Conservation (phyloP, 768 basidiomycete species). For the Collybia mongolica region DNA sequence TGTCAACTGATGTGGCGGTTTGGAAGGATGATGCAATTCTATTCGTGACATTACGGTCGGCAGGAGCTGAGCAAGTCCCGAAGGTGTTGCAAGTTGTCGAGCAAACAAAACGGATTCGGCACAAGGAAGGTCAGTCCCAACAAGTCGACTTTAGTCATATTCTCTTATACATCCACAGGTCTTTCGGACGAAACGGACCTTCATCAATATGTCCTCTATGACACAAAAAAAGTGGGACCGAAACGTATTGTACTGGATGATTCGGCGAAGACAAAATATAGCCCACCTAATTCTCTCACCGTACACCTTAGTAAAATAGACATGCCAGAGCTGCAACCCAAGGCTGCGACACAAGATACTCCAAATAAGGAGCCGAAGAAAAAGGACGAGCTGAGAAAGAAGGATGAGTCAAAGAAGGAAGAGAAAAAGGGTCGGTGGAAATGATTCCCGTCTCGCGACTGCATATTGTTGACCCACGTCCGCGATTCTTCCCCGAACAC, state of each 20-base stretch:
- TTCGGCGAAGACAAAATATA: constrained; percentile 43
- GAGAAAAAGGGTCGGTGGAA: constrained; percentile 41
- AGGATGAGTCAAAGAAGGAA: constrained; percentile 37
- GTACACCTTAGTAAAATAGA: constrained; percentile 85
- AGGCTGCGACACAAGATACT: constrained; percentile 26
- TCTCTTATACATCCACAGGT: constrained; percentile 24
- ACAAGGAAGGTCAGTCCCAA: constrained; percentile 61
- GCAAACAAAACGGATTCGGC: constrained; percentile 70
- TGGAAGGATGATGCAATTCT: constrained; percentile 76
- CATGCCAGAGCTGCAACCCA: constrained; percentile 80
- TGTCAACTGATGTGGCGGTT: background rate
- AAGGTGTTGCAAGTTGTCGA: constrained; percentile 83
- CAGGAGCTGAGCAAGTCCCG: constrained; percentile 60
- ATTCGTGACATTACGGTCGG: constrained; percentile 72
- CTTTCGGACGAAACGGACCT: constrained; percentile 57
- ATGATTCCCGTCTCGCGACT: constrained; percentile 7
- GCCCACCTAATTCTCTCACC: constrained; percentile 64
- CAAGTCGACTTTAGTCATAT: background rate
- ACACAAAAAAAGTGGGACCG: constrained; percentile 56
- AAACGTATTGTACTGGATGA: constrained; percentile 71
- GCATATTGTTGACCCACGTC: constrained; percentile 6
- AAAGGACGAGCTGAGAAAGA: constrained; percentile 6
- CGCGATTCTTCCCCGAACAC: background rate
- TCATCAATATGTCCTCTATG: constrained; percentile 77
- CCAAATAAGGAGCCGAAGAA: constrained; percentile 20